Percentiles rank a stretch among this genome's conserved stretches.
Conservation (phyloP, 2,329 filamentous ascomycete species). For the Septoria linicola region DNA sequence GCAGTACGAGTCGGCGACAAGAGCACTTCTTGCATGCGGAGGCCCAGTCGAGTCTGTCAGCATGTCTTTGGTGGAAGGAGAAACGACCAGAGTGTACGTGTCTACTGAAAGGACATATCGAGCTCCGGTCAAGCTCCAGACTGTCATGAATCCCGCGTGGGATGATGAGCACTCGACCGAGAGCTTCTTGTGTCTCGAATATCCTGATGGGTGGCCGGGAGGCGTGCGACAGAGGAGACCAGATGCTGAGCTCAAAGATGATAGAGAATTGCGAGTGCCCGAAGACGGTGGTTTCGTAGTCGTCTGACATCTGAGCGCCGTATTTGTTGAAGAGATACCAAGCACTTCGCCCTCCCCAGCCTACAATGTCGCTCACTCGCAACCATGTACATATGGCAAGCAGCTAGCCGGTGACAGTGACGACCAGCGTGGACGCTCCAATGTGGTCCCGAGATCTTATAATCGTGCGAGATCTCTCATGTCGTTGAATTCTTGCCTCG, state of each 20-base stretch:
- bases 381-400: too few relatives aligned
- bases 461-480: too few relatives aligned
- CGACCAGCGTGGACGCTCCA: too few relatives aligned
- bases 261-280: constrained; percentile 30
- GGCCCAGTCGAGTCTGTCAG: constrained; percentile 18
- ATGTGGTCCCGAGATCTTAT: too few relatives aligned
- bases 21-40: constrained; percentile 15
- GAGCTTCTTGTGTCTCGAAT: constrained; percentile 21
- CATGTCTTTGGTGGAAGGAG: neutral
- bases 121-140: constrained; percentile 5
- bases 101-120: neutral
- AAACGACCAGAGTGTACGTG: constrained; percentile 16
- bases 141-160: constrained; percentile 10
- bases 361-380: too few relatives aligned
- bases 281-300: constrained; percentile 8
- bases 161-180: constrained; percentile 10
- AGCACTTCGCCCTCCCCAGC: too few relatives aligned
- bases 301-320: neutral
- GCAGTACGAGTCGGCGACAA: constrained; percentile 14
- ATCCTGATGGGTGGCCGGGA: constrained; percentile 14
- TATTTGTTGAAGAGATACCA: too few relatives aligned
- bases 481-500: too few relatives aligned
- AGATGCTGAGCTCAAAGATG: constrained; percentile 47
- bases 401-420: too few relatives aligned
- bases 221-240: constrained; percentile 44